Evolutionary conservation across 1,139 yeast species (phyloP).

Genomic region (Scheffersomyces illinoinensis): DNA sequence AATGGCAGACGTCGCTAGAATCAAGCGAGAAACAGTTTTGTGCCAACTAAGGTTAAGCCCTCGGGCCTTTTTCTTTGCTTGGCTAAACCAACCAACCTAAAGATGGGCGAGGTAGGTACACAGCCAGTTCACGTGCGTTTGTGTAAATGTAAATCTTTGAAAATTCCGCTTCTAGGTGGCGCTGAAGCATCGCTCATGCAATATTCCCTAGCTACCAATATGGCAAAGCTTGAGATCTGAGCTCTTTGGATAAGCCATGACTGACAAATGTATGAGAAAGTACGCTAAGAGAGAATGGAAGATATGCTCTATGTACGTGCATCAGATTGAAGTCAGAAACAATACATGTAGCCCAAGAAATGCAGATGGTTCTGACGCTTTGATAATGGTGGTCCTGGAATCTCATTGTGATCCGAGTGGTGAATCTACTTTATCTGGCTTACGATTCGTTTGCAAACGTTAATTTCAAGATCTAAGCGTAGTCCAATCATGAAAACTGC

Average conservation of each 20-base stretch:
- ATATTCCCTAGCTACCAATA: neutral
- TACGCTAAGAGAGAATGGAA: neutral
- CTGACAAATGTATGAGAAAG: neutral
- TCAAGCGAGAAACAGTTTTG: neutral
- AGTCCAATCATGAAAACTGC: neutral
- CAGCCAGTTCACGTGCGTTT: neutral
- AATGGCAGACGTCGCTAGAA: neutral
- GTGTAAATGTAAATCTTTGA: neutral
- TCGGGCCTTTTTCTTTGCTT: neutral
- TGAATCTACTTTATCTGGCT: neutral
- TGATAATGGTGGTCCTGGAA: neutral
- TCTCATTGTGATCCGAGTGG: neutral
- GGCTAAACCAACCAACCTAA: neutral
- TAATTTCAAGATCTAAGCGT: neutral
- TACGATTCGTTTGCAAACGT: neutral
- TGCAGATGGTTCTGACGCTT: neutral
- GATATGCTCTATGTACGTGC: neutral
- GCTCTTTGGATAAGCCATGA: neutral
- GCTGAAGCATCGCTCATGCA: neutral
- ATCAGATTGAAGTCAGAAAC: neutral
- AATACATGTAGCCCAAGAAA: neutral
- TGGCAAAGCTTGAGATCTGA: neutral
- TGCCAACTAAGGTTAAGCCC: neutral
- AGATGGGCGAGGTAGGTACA: neutral
- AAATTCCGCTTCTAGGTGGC: neutral